A percentile compares a stretch with the other conserved stretches of the same genome.
phyloP scores from a whole-genome alignment of 495 filamentous ascomycete species.

The Niebla homalea region DNA sequence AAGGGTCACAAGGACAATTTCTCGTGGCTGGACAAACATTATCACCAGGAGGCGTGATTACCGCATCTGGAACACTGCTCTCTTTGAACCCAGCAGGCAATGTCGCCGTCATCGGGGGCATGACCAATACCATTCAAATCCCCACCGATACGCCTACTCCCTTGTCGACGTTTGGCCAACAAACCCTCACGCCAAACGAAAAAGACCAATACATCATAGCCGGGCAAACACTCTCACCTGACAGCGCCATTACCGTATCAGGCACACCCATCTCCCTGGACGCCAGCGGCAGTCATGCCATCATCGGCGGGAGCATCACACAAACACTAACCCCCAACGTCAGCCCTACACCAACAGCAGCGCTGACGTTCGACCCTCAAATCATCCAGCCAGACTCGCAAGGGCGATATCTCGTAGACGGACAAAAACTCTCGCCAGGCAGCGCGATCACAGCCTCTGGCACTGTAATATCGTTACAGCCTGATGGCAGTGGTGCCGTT shows the following conservation, averaged over 20 bases:
- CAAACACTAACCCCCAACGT: no score
- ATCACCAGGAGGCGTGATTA: conserved; percentile 8
- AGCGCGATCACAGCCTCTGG: conserved; percentile 10
- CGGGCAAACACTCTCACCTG: conserved; percentile 8
- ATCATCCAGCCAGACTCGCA: conserved; percentile 5
- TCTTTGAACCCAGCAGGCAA: background rate
- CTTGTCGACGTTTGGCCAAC: background rate
- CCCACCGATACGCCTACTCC: background rate
- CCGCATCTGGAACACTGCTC: conserved; percentile 7
- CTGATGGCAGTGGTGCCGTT: background rate
- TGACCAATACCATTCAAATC: background rate
- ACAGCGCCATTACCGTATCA: background rate
- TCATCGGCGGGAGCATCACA: conserved; percentile 7
- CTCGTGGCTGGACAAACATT: conserved; percentile 8
- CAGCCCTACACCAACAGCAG: background rate
- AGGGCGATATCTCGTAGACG: conserved; percentile 5
- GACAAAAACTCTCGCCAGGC: background rate
- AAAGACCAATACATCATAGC: conserved; percentile 7
- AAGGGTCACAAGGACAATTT: background rate
- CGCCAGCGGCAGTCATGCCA: background rate
- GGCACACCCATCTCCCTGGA: conserved; percentile 11
- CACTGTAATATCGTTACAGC: conserved; percentile 2
- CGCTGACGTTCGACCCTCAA: conserved; percentile 1
- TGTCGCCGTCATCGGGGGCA: conserved; percentile 1
- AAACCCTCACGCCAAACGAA: conserved; percentile 6